Percentiles rank a stretch among this genome's conserved stretches.
These are phyloP conservation scores for Globisporangium nagaii DNA, from an alignment of 352 stramenopile species.

Conservation along the genomic window DNA sequence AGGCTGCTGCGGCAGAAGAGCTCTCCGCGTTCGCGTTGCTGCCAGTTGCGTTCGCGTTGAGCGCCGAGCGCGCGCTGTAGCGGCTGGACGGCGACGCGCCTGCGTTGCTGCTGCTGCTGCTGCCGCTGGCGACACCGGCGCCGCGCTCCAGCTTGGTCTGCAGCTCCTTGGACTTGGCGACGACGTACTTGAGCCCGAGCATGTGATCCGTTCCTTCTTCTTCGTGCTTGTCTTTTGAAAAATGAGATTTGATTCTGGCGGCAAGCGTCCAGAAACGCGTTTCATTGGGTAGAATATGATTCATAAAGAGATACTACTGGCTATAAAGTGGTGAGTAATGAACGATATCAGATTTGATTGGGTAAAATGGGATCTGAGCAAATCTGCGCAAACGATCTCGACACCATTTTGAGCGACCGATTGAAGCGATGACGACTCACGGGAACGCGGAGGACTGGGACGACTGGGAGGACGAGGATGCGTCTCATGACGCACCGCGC, in stretches of 20 bases:
- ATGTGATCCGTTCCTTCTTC: constrained; percentile 15
- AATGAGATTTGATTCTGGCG: neutral
- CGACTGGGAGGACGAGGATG: constrained; percentile 38
- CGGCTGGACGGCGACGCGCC: neutral
- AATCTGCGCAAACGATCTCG: too few relatives aligned
- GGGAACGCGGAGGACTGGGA: constrained; percentile 27
- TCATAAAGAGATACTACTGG: too few relatives aligned
- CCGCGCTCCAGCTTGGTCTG: constrained; percentile 45
- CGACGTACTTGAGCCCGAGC: constrained; percentile 68
- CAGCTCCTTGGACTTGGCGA: constrained; percentile 72
- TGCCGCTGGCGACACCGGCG: neutral
- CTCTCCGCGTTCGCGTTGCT: neutral
- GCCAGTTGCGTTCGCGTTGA: neutral
- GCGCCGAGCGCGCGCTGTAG: constrained; percentile 1
- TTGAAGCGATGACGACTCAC: neutral
- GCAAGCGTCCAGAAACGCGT: too few relatives aligned
- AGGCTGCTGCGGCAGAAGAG: neutral
- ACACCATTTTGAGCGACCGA: neutral
- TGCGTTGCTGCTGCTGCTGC: constrained; percentile 1
- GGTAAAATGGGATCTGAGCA: too few relatives aligned
- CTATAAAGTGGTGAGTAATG: neutral
- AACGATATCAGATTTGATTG: too few relatives aligned
- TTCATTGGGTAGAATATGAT: too few relatives aligned
- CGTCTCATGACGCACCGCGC: neutral
- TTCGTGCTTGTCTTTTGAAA: neutral